Evolutionary conservation across 768 basidiomycete genomes (phyloP).

Genomic region (Boletus rubropictus): DNA sequence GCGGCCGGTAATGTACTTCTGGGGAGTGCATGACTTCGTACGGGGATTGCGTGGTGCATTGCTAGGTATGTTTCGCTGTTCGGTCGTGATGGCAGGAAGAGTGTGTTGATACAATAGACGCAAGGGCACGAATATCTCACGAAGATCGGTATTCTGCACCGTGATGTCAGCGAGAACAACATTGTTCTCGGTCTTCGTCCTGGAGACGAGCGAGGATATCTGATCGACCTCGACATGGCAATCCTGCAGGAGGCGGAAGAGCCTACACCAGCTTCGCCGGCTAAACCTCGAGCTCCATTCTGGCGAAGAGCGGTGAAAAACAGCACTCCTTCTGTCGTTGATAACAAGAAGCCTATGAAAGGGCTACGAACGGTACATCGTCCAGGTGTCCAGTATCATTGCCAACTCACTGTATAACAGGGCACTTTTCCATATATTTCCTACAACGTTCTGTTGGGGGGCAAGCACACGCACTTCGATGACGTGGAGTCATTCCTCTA

Average conservation of each 20-base stretch:
- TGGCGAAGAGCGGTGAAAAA: too few species aligned
- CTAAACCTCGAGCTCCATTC: not conserved
- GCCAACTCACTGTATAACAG: too few species aligned
- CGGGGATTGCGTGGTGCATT: slow-evolving; percentile 13
- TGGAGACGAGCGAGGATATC: not conserved
- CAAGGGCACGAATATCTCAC: slow-evolving; percentile 17
- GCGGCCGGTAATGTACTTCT: slow-evolving; percentile 12
- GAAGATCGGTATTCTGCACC: slow-evolving; percentile 13
- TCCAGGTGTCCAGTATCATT: too few species aligned
- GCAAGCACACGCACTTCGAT: too few species aligned
- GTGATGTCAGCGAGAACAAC: slow-evolving; percentile 29
- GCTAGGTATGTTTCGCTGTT: slow-evolving; percentile 1
- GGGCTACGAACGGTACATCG: too few species aligned
- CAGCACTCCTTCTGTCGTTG: too few species aligned
- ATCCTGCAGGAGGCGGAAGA: not conserved
- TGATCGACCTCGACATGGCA: slow-evolving; percentile 14
- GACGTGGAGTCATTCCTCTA: too few species aligned
- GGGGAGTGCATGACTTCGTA: slow-evolving; percentile 17
- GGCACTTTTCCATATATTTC: too few species aligned
- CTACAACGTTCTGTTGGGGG: too few species aligned
- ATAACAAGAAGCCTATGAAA: too few species aligned
- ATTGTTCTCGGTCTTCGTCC: slow-evolving; percentile 22
- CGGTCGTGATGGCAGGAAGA: not conserved
- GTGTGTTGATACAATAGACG: not conserved
- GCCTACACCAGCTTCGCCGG: not conserved